Base-by-base conservation (phyloP, 768 basidiomycete species). In the Russula vinacea region DNA sequence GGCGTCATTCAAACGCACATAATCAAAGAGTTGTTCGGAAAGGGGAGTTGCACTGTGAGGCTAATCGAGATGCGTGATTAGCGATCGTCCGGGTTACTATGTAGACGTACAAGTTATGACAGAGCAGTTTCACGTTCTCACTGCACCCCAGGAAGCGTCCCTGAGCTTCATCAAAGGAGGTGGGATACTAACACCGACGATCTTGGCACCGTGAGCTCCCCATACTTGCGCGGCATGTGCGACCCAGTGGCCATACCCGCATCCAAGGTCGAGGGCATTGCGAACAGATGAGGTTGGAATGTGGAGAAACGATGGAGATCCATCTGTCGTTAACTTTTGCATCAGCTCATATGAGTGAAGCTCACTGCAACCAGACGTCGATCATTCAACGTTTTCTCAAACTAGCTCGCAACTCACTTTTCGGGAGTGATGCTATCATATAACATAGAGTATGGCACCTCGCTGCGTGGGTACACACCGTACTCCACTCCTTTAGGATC, bases 1-100 rank as follows among this genome's bases (percentile, higher is more conserved):
- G 11, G 90, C 75, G 65, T 89, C 85, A 14, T 88, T 84, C 80
- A 92, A 84, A 40, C 90, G 80, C 49, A 93, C 84, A 58, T 85
- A 77, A 68, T 92, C 88, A 66, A 92, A 91, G 79, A 78, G 54
- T 81, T 76, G 68, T 82, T 79, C 0, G 79, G 76, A 65, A 90
- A 90, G 0, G 90, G 89, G 32, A 91, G 76, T 33, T 74, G 70
- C 65, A 81, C 77, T 67, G 80, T 80, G 39, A 87, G 72, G 70
- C 86, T 87, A 63, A 55, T 13, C 53, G 62, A 55, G 44, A 64
- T 47, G 14, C 47, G 53, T 24, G 52, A 52, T 59, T 64, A 67
- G 51, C 13, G n/a, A 52, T 47, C 33, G n/a, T 54, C 40, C 37
- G 16, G 2, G 47, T 35, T 33, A 39, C n/a, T 44, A 19, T 22